Evolutionary conservation across 805 yeast species (phyloP).

Genomic region (Candida piceae): DNA sequence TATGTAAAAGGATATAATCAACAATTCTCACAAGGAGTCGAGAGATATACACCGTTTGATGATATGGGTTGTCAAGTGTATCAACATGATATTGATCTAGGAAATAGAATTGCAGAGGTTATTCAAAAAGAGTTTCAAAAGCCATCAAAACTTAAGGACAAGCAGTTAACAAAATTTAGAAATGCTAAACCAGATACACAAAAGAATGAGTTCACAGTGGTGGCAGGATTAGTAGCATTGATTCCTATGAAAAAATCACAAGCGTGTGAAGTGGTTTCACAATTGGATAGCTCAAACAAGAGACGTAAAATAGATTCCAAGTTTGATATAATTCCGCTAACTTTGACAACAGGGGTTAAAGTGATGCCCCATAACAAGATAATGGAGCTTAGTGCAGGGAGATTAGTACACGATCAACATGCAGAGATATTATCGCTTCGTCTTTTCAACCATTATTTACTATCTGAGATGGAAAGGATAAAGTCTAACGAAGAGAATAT

Average conservation of each 20-base stretch:
- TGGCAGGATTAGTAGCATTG: conserved; percentile 64
- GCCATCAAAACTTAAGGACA: conserved; percentile 9
- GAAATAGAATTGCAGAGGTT: conserved; percentile 11
- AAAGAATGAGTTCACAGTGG: conserved; percentile 80
- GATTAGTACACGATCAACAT: conserved; percentile 78
- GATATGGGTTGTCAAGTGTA: too few relatives aligned
- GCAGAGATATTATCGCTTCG: conserved; percentile 80
- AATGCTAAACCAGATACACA: conserved; percentile 43
- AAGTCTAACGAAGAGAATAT: conserved; percentile 8
- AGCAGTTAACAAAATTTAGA: conserved; percentile 6
- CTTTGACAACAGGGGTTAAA: conserved; percentile 80
- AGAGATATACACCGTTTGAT: too few relatives aligned
- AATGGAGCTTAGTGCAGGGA: conserved; percentile 39
- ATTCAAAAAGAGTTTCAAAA: conserved; percentile 12
- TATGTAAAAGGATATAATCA: too few relatives aligned
- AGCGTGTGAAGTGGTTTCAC: too few relatives aligned
- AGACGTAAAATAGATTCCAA: conserved; percentile 5
- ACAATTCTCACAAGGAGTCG: too few relatives aligned
- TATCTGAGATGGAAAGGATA: conserved; percentile 40
- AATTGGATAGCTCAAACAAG: too few relatives aligned
- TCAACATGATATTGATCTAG: conserved; percentile 5
- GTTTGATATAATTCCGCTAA: conserved; percentile 32
- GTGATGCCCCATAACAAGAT: conserved; percentile 54
- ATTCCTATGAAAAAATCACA: conserved; percentile 6
- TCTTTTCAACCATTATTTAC: conserved; percentile 56